phyloP scores from a whole-genome alignment of 2,329 filamentous ascomycete species.

The Cladosporium sp. region DNA sequence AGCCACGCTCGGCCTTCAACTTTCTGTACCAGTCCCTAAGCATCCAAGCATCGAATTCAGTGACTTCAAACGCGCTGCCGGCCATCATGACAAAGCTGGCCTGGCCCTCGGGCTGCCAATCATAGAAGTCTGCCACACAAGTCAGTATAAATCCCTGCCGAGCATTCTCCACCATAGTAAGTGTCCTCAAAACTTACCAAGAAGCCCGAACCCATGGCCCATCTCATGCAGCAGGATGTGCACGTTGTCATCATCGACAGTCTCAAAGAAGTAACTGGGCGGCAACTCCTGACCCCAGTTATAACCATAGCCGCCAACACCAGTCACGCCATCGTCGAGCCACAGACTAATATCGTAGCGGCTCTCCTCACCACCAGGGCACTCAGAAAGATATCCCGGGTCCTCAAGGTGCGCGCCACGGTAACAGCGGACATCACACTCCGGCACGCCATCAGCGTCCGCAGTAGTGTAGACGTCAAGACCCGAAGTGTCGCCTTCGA shows the following conservation, averaged over 20 bases:
- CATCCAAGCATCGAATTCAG: slow-evolving; percentile 55
- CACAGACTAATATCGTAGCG: slow-evolving; percentile 52
- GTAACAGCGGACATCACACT: slow-evolving; percentile 46
- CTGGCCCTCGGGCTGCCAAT: slow-evolving; percentile 48
- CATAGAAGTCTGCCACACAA: slow-evolving; percentile 40
- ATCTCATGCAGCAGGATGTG: slow-evolving; percentile 53
- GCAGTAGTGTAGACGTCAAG: slow-evolving; percentile 47
- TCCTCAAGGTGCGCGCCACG: slow-evolving; percentile 48
- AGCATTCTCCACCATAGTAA: neutral
- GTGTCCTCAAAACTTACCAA: neutral
- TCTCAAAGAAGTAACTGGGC: slow-evolving; percentile 46
- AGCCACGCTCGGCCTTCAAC: slow-evolving; percentile 14
- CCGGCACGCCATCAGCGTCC: slow-evolving; percentile 44
- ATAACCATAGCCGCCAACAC: slow-evolving; percentile 45
- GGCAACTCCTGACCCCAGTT: slow-evolving; percentile 38
- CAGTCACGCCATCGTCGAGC: slow-evolving; percentile 48
- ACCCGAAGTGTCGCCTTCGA: slow-evolving; percentile 39
- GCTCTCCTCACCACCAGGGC: slow-evolving; percentile 36
- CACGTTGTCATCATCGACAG: slow-evolving; percentile 39
- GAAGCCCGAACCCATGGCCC: slow-evolving; percentile 44
- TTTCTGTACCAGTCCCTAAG: slow-evolving; percentile 50
- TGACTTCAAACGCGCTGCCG: slow-evolving; percentile 45
- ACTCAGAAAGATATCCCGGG: slow-evolving; percentile 41
- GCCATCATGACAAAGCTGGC: slow-evolving; percentile 50
- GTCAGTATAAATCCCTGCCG: neutral